phyloP scores from a whole-genome alignment of 2,329 filamentous ascomycete species.

The Ophiostoma ulmi region DNA sequence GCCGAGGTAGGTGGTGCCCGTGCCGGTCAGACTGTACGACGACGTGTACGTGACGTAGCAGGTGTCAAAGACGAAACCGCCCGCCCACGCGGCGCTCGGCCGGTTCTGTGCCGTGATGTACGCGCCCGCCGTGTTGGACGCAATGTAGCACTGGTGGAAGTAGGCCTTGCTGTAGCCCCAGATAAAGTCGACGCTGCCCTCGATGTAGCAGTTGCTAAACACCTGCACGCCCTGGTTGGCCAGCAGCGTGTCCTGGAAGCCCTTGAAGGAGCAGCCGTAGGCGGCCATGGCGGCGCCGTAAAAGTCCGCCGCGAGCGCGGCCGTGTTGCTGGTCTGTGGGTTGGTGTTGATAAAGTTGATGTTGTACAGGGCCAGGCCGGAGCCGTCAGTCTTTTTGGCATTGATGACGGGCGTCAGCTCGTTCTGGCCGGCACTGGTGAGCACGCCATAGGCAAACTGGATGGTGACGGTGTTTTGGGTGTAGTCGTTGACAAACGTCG shows the following conservation, averaged over 20 bases:
- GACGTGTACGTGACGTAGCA: slow-evolving; percentile 47
- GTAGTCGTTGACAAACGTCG: slow-evolving; percentile 35
- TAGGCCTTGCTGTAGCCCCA: slow-evolving; percentile 25
- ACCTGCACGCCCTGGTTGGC: slow-evolving; percentile 34
- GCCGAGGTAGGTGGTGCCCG: slow-evolving; percentile 44
- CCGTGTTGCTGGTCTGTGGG: slow-evolving; percentile 28
- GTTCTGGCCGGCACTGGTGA: slow-evolving; percentile 39
- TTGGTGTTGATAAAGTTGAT: slow-evolving; percentile 40
- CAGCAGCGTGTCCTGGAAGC: slow-evolving; percentile 34
- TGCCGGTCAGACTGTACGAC: slow-evolving; percentile 36
- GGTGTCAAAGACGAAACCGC: slow-evolving; percentile 29
- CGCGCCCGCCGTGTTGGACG: slow-evolving; percentile 33
- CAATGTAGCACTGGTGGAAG: slow-evolving; percentile 38
- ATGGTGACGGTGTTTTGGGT: slow-evolving; percentile 37
- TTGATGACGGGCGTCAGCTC: slow-evolving; percentile 43
- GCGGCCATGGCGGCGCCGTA: slow-evolving; percentile 33
- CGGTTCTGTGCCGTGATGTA: slow-evolving; percentile 36
- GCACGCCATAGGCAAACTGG: slow-evolving; percentile 36
- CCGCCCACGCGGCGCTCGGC: slow-evolving; percentile 31
- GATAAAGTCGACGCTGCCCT: slow-evolving; percentile 32
- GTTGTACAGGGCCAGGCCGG: slow-evolving; percentile 49
- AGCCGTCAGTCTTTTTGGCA: slow-evolving; percentile 40
- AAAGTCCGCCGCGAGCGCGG: slow-evolving; percentile 34
- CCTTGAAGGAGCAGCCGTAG: slow-evolving; percentile 32
- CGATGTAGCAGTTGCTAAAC: slow-evolving; percentile 35